These are phyloP conservation scores for Solanum appendiculatum DNA, from an alignment of 257 asterid species.

Conservation along the genomic window DNA sequence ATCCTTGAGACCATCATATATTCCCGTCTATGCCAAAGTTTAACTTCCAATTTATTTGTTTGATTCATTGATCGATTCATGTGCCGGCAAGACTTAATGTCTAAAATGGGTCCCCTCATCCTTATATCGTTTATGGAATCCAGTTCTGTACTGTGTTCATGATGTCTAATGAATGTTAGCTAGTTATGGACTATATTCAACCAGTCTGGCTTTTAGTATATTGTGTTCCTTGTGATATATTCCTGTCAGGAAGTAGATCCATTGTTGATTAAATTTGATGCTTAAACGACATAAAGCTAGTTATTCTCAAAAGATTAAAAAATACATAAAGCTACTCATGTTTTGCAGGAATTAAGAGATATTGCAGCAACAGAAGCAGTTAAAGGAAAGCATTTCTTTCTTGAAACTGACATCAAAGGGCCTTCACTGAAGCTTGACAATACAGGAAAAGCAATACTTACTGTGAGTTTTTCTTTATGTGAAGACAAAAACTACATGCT, in stretches of 20 bases:
- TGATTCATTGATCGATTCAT: background rate
- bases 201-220: background rate
- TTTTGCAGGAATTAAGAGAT: slow-evolving; percentile 61
- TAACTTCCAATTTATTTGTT: background rate
- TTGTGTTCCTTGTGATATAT: background rate
- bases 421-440: slow-evolving; percentile 81
- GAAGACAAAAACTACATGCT: background rate
- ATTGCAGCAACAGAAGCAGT: slow-evolving; percentile 53
- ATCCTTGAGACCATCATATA: background rate
- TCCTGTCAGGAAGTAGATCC: background rate
- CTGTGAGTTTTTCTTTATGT: slow-evolving; percentile 42
- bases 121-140: background rate
- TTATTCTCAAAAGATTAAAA: too few relatives aligned
- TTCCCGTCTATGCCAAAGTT: background rate
- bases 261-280: background rate
- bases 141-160: background rate
- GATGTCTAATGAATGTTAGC: background rate
- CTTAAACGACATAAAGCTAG: background rate
- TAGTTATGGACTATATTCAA: background rate
- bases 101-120: background rate
- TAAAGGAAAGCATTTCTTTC: slow-evolving; percentile 81
- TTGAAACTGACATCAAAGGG: slow-evolving; percentile 85
- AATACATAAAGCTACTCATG: background rate
- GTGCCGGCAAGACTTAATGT: background rate
- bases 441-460: slow-evolving; percentile 82